Conservation (phyloP, 495 filamentous ascomycete genomes). For the Aspergillus saccharolyticus region DNA sequence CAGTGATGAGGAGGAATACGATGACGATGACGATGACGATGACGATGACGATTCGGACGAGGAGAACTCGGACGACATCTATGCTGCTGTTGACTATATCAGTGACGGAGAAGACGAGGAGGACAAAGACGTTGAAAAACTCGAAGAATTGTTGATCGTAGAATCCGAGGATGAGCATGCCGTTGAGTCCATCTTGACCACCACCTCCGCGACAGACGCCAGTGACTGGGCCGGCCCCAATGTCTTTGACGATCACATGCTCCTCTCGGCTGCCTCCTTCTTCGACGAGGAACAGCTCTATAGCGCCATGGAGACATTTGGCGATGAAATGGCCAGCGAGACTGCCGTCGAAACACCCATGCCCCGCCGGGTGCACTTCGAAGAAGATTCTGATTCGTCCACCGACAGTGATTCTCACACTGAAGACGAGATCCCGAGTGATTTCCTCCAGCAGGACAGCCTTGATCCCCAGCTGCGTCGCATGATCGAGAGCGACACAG, state of each 20-base stretch:
- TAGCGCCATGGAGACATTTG: conserved; percentile 42
- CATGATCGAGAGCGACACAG: conserved; percentile 60
- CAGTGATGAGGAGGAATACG: conserved; percentile 41
- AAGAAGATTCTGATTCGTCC: conserved; percentile 45
- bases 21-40: conserved; percentile 42
- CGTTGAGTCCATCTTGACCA: conserved; percentile 16
- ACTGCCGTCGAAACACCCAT: conserved; percentile 37
- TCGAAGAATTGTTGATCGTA: conserved; percentile 70
- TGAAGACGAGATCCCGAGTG: conserved; percentile 59
- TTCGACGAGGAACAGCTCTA: conserved; percentile 51
- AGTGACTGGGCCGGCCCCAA: conserved; percentile 59
- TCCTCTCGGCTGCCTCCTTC: conserved; percentile 43
- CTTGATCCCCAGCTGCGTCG: conserved; percentile 64
- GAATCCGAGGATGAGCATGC: conserved; percentile 47
- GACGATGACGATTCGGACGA: conserved; percentile 33
- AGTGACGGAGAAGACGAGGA: conserved; percentile 67
- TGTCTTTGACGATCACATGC: conserved; percentile 42
- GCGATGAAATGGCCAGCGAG: conserved; percentile 41
- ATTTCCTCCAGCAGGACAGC: conserved; percentile 66
- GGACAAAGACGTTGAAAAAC: conserved; percentile 64
- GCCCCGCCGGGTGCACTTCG: conserved; percentile 48
- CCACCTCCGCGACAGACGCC: conserved; percentile 34
- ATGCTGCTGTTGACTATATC: conserved; percentile 72
- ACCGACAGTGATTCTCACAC: conserved; percentile 49
- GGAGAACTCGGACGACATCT: conserved; percentile 57